Base-by-base conservation (phyloP, 2,329 filamentous ascomycete genomes). In the Epichloe gansuensis region DNA sequence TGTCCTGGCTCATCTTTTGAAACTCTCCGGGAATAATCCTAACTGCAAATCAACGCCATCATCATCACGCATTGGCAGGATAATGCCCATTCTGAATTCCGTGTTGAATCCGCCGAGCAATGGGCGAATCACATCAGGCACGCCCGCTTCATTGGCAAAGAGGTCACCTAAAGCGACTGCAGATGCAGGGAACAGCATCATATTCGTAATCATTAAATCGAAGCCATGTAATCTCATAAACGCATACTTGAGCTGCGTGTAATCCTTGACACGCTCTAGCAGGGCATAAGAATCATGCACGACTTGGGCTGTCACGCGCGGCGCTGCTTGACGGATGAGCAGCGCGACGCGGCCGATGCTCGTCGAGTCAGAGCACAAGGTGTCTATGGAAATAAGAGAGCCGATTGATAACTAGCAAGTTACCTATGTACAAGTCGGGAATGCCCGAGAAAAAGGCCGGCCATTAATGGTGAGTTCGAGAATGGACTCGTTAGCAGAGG, bases 401-500 rank as follows among this genome's bases (percentile, higher is more conserved):
- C 15, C 61, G 62, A 47, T 60, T 66, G 42, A 64, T 50, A n/a
- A 67, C 56, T 12, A 65, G 52, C 3, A 61, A 41, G 17, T 57
- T 64, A 12, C 63, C 63, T 53, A 65, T 64, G 48, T 64, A 67
- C 0, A 60, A 61, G 4, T 59, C 55, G 2, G 64, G 65, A 0
- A 67, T 55, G 5, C 56, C 48, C 2, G 60, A 59, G 4, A 61
- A 64, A 39, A 67, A 67, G 63, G 62, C 0, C 64, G 62, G 0
- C 59, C 61, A 23, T 67, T 67, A 1, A 61, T 67, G 2, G 66
- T 62, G 4, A 66, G 48, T 41, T 71, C 68, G 5, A 71, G 56
- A 39, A 68, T 65, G 1, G 65, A 64, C 8, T 59, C 48, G 7
- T 63, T 61, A 7, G 64, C 58, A 0, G 60, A 54, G 0, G 45